Evolutionary conservation across 352 stramenopile genomes (phyloP), one percentile per base, ranked within the genome.

Genomic region (Globisporangium irregulare): DNA sequence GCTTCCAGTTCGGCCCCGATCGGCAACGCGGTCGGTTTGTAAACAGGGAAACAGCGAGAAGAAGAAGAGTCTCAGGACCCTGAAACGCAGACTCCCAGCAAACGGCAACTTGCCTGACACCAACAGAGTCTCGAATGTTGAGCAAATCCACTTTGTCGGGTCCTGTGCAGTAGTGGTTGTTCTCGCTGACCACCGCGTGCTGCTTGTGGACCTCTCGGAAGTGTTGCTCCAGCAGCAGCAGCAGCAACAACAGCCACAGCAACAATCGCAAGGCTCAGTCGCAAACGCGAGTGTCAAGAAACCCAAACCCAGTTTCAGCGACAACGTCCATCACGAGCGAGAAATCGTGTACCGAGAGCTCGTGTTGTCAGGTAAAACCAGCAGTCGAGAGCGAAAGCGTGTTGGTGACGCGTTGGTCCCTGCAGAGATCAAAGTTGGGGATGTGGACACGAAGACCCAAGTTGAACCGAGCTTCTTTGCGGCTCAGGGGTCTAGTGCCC

Each of bases 321-420:
- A 20, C 24, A 22, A 15, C 6, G 50, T 22, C n/a, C n/a, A 46
- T 24, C 51, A 27, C 38, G 61, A 51, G 46, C 67, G 29, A 48
- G 77, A 81, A 53, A 71, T 84, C 4, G 66, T 72, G 41, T 84
- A 76, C 62, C 79, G 70, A 59, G 77, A 83, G 60, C 32, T 86
- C 10, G 22, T 25, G 1, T 7, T 84, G 24, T 68, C 71, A 29
- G 6, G 20, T 72, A 4, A 27, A 50, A 32, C 67, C 66, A 27
- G 54, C 66, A 27, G 54, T 66, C 25, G 74, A 66, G 51, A 71
- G 38, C 8, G 64, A 74, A 27, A 67, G 6, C 41, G 38, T 15
- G 7, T 18, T 43, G 55, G 18, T 20, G 20, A 12, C 22, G 3
- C 3, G 25, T 24, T 55, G n/a, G n/a, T 27, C 48, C 2, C 48